phyloP scores from a whole-genome alignment of 768 basidiomycete genomes.

The Chiua virens region DNA sequence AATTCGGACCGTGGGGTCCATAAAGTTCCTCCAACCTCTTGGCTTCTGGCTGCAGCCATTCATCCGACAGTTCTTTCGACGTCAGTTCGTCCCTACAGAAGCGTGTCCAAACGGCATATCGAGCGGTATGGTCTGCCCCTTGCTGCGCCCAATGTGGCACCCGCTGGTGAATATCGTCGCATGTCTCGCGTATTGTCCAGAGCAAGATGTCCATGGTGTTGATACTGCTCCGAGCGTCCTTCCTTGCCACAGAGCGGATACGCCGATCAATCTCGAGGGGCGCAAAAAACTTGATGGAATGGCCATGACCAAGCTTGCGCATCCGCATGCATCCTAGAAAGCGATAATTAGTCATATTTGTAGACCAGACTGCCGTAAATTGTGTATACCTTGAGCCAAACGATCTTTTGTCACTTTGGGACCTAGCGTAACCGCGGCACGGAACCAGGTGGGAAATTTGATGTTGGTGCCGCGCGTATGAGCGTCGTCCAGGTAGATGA shows the following conservation, averaged over 20 bases:
- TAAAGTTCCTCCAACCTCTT: conserved; percentile 39
- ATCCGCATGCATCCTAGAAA: conserved; percentile 53
- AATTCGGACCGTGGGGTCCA: conserved; percentile 6
- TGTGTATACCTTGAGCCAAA: conserved; percentile 10
- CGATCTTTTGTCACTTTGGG: conserved; percentile 20
- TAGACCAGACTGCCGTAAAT: too few species aligned
- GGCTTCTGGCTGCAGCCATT: conserved; percentile 44
- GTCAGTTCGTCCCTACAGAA: conserved; percentile 10
- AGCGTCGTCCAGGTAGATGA: conserved; percentile 40
- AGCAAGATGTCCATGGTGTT: conserved; percentile 36
- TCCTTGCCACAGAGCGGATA: conserved; percentile 32
- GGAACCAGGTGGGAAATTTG: conserved; percentile 32
- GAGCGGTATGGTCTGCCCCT: conserved; percentile 36
- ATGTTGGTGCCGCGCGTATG: conserved; percentile 41
- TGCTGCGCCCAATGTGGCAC: conserved; percentile 46
- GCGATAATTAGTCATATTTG: neutral
- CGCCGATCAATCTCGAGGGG: conserved; percentile 41
- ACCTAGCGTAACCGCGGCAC: conserved; percentile 39
- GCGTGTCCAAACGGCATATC: conserved; percentile 23
- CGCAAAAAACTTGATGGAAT: conserved; percentile 49
- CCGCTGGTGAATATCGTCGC: conserved; percentile 37
- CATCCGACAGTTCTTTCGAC: conserved; percentile 3
- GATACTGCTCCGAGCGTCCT: neutral
- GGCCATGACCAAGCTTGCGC: conserved; percentile 47
- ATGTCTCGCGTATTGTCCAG: conserved; percentile 48